Base-by-base conservation (phyloP, 352 stramenopile genomes). In the Albugo laibachii region DNA sequence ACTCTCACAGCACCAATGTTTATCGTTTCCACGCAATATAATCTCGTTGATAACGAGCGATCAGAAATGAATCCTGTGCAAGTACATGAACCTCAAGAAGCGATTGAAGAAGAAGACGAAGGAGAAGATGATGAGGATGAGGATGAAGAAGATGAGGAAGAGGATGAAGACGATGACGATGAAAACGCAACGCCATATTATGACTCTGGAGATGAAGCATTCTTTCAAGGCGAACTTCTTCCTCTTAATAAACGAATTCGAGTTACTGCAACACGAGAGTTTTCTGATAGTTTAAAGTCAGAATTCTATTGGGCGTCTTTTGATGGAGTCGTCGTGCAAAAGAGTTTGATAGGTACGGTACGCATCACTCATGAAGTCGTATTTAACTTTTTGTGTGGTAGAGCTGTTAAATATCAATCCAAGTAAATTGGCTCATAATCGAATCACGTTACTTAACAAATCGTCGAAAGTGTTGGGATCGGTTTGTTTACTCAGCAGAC, bases 251-350 rank as follows among this genome's bases (percentile, higher is more conserved):
- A 80, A 40, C 70, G 73, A 3, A 36, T 72, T 15, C 83, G 80
- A 21, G 56, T 83, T 5, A 63, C 56, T 0, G 40, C 4, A 18
- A 36, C 18, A 5, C 49, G 60, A 11, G 52, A 48, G 5, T 49
- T 55, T 4, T 18, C 44, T 1, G 53, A 36, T 10, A 51, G 61
- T 20, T 37, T 52, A 5, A 63, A 47, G 18, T 49, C 45, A 6
- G 70, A 86, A 45, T 58, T 65, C 41, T 87, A 82, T 46, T 87
- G 71, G 71, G 61, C 66, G 36, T 57, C 66, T 1, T 84, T 83
- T 48, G 71, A 87, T 48, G 62, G 52, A 16, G 49, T 70, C 40
- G 53, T 81, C 13, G 60, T 84, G 47, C 46, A 62, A 15, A 87
- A 87, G 52, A 83, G 62, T 18, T 62, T 87, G 47, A 85, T 85